Evolutionary conservation across 345 rosid species (phyloP).

Genomic region (Raphanus sativus): DNA sequence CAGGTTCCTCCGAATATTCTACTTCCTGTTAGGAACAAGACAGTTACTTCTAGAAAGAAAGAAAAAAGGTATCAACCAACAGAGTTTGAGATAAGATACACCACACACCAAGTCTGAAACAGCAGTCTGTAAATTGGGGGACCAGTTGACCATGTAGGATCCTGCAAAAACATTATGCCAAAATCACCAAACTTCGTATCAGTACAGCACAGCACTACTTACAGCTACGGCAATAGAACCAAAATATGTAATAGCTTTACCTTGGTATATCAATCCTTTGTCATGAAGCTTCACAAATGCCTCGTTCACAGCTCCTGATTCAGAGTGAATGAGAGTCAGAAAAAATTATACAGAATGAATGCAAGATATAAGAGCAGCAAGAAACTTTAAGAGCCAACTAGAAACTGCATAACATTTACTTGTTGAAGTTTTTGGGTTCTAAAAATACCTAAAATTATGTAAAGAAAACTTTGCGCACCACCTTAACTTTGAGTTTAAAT

Average conservation of each 20-base stretch:
- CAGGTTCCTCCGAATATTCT: constrained; percentile 96
- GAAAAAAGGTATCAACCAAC: not conserved
- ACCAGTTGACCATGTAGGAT: constrained; percentile 99
- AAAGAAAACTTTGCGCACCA: constrained; percentile 5
- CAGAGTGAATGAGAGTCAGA: not conserved
- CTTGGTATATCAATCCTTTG: constrained; percentile 95
- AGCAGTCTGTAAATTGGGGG: constrained; percentile 96
- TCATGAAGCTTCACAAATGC: constrained; percentile 91
- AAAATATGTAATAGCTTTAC: constrained; percentile 36
- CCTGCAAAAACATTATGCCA: constrained; percentile 49
- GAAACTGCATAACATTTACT: constrained; percentile 2
- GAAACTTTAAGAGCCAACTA: not conserved
- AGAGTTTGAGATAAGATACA: constrained; percentile 32
- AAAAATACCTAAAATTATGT: constrained; percentile 3
- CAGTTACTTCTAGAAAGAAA: constrained; percentile 23
- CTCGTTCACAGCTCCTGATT: constrained; percentile 83
- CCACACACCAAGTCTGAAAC: constrained; percentile 94
- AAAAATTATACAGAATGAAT: constrained; percentile 14
- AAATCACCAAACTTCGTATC: constrained; percentile 13
- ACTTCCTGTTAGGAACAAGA: constrained; percentile 67
- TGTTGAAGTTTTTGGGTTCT: not conserved
- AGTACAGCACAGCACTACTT: constrained; percentile 1
- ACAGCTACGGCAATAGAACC: not conserved
- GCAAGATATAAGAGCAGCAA: not conserved
- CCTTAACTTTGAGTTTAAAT: not conserved